Evolutionary conservation across 2,329 filamentous ascomycete genomes (phyloP), one percentile per base, ranked within the genome.

Genomic region (Acephala macrosclerotiorum): DNA sequence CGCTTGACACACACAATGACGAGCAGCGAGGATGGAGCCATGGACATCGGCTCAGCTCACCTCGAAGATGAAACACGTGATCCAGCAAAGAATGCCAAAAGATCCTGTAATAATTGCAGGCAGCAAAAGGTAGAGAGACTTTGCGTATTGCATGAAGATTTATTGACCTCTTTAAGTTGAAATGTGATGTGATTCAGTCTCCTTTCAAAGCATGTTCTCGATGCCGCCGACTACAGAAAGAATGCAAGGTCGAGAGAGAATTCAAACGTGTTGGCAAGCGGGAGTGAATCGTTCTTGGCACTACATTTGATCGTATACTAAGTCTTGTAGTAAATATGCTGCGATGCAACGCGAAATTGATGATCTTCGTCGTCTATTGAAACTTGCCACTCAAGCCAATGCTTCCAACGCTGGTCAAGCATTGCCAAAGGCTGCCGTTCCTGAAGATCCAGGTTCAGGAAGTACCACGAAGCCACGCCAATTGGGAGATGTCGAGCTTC

Each of bases 61-160:
- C 18, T 7, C 11, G 22, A 12, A 29, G 25, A 29, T 7, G 45
- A 6, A 11, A 11, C 49, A 53, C 49, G 49, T 53, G 49, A 53
- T 53, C 11, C 49, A 33, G 18, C 26, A 29, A 33, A 26, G 26
- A 53, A 53, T n/a, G 26, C 83, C 68, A 88, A 90, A 79, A 82
- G 88, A 73, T 88, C 88, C 22, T 91, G 88, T 76, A 90, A 90
- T 76, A 87, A 91, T 74, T 91, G 88, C 76, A 82, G 88, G 58
- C 89, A 91, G 77, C 88, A 91, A 74, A 91, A 91, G 82, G 88
- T 90, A 55, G 4, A 4, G 45, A 59, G 53, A 20, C n/a, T n/a
- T n/a, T n/a, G n/a, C n/a, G n/a, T n/a, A n/a, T n/a, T n/a, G 64
- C 61, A 6, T 57, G 14, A 57, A 20, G n/a, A 14, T 14, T 9